These are phyloP conservation scores for Elongisporangium undulatum DNA, from an alignment of 352 stramenopile species.

Conservation along the genomic window DNA sequence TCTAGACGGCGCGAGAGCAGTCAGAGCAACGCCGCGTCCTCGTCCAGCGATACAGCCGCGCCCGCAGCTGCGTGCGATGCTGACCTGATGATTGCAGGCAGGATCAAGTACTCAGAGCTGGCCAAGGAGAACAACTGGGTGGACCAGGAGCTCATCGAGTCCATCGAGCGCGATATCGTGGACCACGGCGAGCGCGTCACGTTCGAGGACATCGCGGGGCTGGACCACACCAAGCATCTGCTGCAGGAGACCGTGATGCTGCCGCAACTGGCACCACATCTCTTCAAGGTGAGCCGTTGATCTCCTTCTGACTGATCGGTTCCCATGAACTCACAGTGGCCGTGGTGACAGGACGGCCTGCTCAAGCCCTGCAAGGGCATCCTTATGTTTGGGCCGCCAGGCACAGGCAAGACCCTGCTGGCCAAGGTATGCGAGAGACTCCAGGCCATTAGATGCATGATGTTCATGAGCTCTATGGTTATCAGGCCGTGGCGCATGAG, in stretches of 20 bases:
- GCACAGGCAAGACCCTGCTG: slow-evolving; percentile 89
- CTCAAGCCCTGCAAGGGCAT: slow-evolving; percentile 81
- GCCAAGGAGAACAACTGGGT: slow-evolving; percentile 67
- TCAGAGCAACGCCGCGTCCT: slow-evolving; percentile 6
- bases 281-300: slow-evolving; percentile 51
- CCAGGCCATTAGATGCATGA: not conserved
- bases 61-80: not conserved
- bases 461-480: not conserved
- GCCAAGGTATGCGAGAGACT: slow-evolving; percentile 39
- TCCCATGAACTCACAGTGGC: not conserved
- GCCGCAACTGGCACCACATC: slow-evolving; percentile 74
- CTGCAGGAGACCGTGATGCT: slow-evolving; percentile 85
- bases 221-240: slow-evolving; percentile 77
- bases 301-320: not conserved
- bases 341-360: slow-evolving; percentile 45
- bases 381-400: slow-evolving; percentile 84
- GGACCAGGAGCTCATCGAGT: slow-evolving; percentile 80
- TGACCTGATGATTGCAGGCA: slow-evolving; percentile 32
- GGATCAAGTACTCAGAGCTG: slow-evolving; percentile 77
- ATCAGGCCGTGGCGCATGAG: slow-evolving; percentile 88
- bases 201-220: slow-evolving; percentile 76
- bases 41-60: not conserved
- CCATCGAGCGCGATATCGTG: slow-evolving; percentile 83
- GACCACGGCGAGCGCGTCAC: slow-evolving; percentile 62
- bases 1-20: slow-evolving; percentile 13